phyloP scores from a whole-genome alignment of 768 basidiomycete species.

The Hypsizygus marmoreus region DNA sequence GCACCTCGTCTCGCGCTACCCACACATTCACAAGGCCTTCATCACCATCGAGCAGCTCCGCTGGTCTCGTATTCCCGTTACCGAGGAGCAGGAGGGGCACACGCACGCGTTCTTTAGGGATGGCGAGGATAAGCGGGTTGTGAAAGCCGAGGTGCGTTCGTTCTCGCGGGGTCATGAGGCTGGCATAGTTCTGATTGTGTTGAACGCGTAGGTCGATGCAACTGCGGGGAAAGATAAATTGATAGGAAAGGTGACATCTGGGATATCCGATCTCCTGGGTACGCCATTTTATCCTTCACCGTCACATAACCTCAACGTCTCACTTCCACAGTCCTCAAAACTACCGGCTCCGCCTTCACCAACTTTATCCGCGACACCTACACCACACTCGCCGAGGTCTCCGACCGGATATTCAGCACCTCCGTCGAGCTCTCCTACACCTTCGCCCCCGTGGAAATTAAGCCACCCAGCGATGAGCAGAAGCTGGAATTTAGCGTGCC shows the following conservation, averaged over 20 bases:
- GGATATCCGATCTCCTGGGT: slow-evolving; percentile 84
- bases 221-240: slow-evolving; percentile 58
- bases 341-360: slow-evolving; percentile 83
- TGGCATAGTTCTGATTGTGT: not conserved
- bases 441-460: slow-evolving; percentile 52
- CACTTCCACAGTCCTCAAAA: slow-evolving; percentile 74
- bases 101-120: slow-evolving; percentile 84
- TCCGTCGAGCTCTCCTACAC: slow-evolving; percentile 77
- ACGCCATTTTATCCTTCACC: not conserved
- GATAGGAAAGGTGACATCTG: slow-evolving; percentile 62
- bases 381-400: slow-evolving; percentile 82
- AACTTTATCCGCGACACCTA: slow-evolving; percentile 83
- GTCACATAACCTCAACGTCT: not conserved
- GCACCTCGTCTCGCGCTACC: slow-evolving; percentile 79
- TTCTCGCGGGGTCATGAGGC: no score
- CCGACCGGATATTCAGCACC: slow-evolving; percentile 91
- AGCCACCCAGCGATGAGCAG: slow-evolving; percentile 50
- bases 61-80: slow-evolving; percentile 78
- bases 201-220: not conserved
- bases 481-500: slow-evolving; percentile 55
- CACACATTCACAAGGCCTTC: slow-evolving; percentile 70
- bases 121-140: slow-evolving; percentile 84
- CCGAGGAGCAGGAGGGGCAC: slow-evolving; percentile 58
- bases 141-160: slow-evolving; percentile 60
- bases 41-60: slow-evolving; percentile 77